Evolutionary conservation across 371 early-diverging fungal species (phyloP), one percentile per base, ranked within the genome.

Genomic region (Rhizomucor pusillus): DNA sequence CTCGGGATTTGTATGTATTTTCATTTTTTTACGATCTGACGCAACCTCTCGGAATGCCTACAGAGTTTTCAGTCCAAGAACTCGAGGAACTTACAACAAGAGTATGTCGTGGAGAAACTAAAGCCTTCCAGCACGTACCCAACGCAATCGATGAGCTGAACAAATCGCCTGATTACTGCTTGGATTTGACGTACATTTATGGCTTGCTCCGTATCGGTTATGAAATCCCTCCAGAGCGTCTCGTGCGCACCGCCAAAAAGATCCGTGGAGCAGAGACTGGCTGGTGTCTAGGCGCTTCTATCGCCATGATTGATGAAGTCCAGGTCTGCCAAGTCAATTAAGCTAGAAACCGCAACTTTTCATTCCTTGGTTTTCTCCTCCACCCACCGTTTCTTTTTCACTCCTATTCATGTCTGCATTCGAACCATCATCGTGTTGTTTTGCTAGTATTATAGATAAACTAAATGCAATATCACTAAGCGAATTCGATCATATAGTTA

Each of bases 261-360:
- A 93, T 97, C 54, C 81, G 84, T 22, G 90, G 84, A 35, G 84
- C 92, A 25, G 97, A 97, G 62, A 94, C 94, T 19, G 98, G 98
- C 6, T 97, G 98, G 98, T 91, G 92, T 61, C 73, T 97, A 35
- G 98, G 98, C 35, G 95, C 95, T 10, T 86, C 95, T 14, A 88
- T 97, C 56, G 80, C 86, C 12, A 80, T 90, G 55, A 68, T 91
- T 19, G 84, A 88, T 43, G 51, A 62, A 36, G 58, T 58, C n/a
- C 50, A 67, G 44, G 61, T 77, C 53, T 75, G 75, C 43, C 61
- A 52, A 58, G 36, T 56, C 23, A 47, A 51, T 20, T 51, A 24
- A 51, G 11, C 14, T 3, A 51, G 10, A 37, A 40, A n/a, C 13
- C 25, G 37, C 33, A 49, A 29, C n/a, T n/a, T n/a, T n/a, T 29